Base-by-base conservation (phyloP, 2,329 filamentous ascomycete species). In the Zelopaecilomyces penicillatus region DNA sequence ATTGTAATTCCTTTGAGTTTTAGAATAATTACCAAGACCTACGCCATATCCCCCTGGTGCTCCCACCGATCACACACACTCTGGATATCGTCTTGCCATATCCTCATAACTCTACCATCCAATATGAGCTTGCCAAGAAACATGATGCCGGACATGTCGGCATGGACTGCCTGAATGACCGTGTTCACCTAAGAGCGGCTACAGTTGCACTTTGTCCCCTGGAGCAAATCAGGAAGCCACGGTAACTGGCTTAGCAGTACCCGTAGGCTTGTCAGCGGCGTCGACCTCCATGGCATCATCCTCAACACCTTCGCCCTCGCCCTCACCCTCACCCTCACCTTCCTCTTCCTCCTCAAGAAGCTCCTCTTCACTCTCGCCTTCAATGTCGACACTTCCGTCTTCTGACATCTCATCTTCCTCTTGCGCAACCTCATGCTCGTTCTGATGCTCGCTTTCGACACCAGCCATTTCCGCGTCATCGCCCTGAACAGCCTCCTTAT, bases 401-500 rank as follows among this genome's bases (percentile, higher is more conserved):
- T 90, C 85, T 11, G 82, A 85, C 52, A 72, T 71, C 48, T 81
- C 80, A 11, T 83, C 81, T 43, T 86, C 83, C 12, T 85, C 79
- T 26, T 73, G 69, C 35, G 64, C 67, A 32, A 67, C 66, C 31
- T 61, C 65, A 29, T 62, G 50, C 35, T 48, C 55, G 47, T 63
- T 59, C 19, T 56, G 58, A 41, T 55, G 55, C 40, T 60, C 69
- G 40, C 70, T 70, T 43, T 86, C 84, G 11, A 72, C 78, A 34
- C 83, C 85, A 39, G 75, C 85, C 85, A 91, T 90, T 51, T 87
- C 84, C 5, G 78, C 73, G 53, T 90, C 86, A 46, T 84, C 83
- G 37, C 75, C 79, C 43, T 74, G 69, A 46, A 73, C 56, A 7
- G 62, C 65, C 5, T 66, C 70, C 38, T 74, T 69, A 47, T 73